phyloP scores from a whole-genome alignment of 2,329 filamentous ascomycete species.

The Myotisia sp. region DNA sequence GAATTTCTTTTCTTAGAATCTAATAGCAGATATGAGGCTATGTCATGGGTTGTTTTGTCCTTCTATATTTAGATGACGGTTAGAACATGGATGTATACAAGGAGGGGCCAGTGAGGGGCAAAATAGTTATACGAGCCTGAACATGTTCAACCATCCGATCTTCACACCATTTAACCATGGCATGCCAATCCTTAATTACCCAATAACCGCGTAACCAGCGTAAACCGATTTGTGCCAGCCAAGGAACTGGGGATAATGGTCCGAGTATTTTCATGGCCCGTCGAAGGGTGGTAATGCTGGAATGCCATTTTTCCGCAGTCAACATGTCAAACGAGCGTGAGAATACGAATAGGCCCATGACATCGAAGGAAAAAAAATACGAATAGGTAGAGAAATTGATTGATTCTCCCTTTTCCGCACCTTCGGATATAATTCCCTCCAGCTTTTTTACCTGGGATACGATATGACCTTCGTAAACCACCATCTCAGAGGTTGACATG shows the following conservation, averaged over 20 bases:
- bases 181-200: slow-evolving; percentile 1
- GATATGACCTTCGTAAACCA: slow-evolving; percentile 18
- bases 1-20: slow-evolving; percentile 12
- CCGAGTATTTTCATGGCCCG: slow-evolving; percentile 7
- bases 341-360: slow-evolving; percentile 34
- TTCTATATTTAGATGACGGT: neutral
- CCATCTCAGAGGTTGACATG: neutral
- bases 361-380: slow-evolving; percentile 17
- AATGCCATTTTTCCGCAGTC: slow-evolving; percentile 18
- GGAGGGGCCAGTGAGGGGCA: neutral
- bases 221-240: slow-evolving; percentile 11
- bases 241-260: slow-evolving; percentile 7
- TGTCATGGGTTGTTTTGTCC: slow-evolving; percentile 14
- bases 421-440: neutral
- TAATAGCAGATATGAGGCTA: slow-evolving; percentile 14
- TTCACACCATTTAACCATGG: slow-evolving; percentile 8
- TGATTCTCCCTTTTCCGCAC: neutral
- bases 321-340: slow-evolving; percentile 29
- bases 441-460: slow-evolving; percentile 17
- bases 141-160: slow-evolving; percentile 19
- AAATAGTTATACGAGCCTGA: slow-evolving; percentile 11
- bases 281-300: slow-evolving; percentile 9
- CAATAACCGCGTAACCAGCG: slow-evolving; percentile 1
- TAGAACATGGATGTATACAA: neutral
- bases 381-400: neutral